Percentiles rank a stretch among this genome's conserved stretches.
Evolutionary conservation across 148 eudicot species (phyloP).

Genomic region (Silene latifolia): DNA sequence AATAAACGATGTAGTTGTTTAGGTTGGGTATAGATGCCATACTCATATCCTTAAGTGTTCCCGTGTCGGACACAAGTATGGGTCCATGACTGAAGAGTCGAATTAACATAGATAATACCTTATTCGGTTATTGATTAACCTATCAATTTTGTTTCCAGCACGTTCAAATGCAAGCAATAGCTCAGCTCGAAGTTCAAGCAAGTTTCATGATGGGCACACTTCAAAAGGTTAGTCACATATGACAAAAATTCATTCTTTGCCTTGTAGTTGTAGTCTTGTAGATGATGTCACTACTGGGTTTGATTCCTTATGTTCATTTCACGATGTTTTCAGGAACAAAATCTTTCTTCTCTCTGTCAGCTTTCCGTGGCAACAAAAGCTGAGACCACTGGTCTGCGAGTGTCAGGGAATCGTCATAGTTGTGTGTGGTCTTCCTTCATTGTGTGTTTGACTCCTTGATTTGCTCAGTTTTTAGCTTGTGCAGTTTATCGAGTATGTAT

Average conservation of each 20-base stretch:
- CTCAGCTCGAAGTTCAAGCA: conserved; percentile 50
- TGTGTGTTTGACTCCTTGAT: conserved; percentile 19
- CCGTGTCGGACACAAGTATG: neutral
- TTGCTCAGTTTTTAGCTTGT: conserved; percentile 19
- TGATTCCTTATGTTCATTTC: neutral
- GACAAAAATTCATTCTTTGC: neutral
- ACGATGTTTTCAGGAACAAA: conserved; percentile 32
- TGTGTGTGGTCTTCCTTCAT: conserved; percentile 14
- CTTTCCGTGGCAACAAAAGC: conserved; percentile 43
- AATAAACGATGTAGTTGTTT: too few relatives aligned
- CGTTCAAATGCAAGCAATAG: conserved; percentile 50
- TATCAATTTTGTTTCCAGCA: conserved; percentile 33
- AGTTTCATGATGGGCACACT: conserved; percentile 43
- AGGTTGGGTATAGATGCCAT: neutral
- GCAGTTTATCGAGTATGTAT: conserved; percentile 25
- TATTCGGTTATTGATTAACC: neutral
- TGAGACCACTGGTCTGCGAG: conserved; percentile 21
- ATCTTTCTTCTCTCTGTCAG: conserved; percentile 52
- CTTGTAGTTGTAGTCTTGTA: conserved; percentile 24
- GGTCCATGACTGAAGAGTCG: neutral
- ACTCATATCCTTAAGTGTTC: neutral
- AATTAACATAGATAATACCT: neutral
- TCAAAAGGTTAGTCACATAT: conserved; percentile 21
- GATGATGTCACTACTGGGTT: neutral
- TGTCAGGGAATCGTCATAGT: conserved; percentile 16